Evolutionary conservation across 2,329 filamentous ascomycete genomes (phyloP), one percentile per base, ranked within the genome.

Genomic region (Xenosphaeropsis pyriputrescens): DNA sequence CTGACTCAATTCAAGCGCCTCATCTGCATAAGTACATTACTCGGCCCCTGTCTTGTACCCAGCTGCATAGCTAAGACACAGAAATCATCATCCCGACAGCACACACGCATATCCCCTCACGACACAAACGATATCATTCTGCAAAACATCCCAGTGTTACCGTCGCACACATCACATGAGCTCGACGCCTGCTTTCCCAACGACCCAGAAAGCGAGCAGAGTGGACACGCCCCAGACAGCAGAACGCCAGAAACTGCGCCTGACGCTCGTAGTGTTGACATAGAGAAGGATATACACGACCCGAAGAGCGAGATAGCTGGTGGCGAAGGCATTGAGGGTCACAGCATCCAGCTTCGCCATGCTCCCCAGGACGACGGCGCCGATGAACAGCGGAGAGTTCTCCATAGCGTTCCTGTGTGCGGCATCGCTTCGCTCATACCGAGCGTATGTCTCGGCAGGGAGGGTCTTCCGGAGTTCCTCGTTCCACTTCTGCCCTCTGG

Each of bases 391-490:
- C 1, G 63, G 59, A 38, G 67, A 50, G 37, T 60, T 64, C 50
- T 68, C 63, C 43, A 65, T 53, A 18, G 57, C 56, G 45, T 67
- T 67, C 18, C 57, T 52, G 43, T 66, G 61, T 26, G 61, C 65
- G 5, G 59, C 55, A 41, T 63, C 57, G 16, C 58, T 54, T 31
- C 64, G 61, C 49, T 67, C 62, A 37, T 57, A 67, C 6, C 49
- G 53, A 11, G 54, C 58, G 42, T 57, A 64, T 5, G 48, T 50
- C 12, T 56, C 51, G 1, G 56, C 44, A 8, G 56, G 47, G 2
- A 64, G 52, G 5, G 50, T 47, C 35, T 60, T 54, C 40, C 57
- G 56, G 36, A 67, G 46, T 5, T 46, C 47, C 18, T 56, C 56
- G 29, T 57, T 34, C 43, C 53, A 52, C 13, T 43, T 48, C 19